Evolutionary conservation across 2,329 filamentous ascomycete genomes (phyloP), one percentile per base, ranked within the genome.

Genomic region (Colletotrichum sp.): DNA sequence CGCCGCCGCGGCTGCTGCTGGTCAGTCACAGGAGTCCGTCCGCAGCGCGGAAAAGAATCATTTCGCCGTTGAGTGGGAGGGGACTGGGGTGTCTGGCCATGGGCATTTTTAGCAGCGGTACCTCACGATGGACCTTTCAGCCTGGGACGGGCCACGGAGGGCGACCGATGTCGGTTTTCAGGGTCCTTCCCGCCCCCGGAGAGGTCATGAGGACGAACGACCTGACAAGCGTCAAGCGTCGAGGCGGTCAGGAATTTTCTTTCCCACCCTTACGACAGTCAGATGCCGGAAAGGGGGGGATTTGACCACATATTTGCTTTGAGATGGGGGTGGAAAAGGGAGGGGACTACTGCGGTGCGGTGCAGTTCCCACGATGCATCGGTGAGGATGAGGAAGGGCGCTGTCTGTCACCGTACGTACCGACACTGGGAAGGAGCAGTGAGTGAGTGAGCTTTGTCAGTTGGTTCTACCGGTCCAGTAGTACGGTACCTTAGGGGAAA

Each of bases 221-320:
- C 49, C 64, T 74, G 74, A 74, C 74, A 76, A 74, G 71, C 70
- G 9, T 9, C 57, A 49, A 74, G 71, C 70, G 9, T 9, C 44
- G 59, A 74, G 71, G 74, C 74, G 74, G 74, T 76, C 74, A 65
- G 74, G 70, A 65, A 69, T 62, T 69, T 64, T 32, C 39, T n/a
- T 44, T 32, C 55, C 30, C 57, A 57, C 65, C 72, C 71, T 65
- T 74, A 49, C 69, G 44, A 76, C 71, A 65, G 52, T 65, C 30
- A 62, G 64, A 72, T 55, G 57, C 62, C 69, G 49, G 30, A 30
- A 67, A 26, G 28, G 32, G 67, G 44, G 30, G 44, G 63, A 30
- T 67, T 57, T 57, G 39, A 64, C 34, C 30, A 49, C 13, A 21
- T 55, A 57, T 32, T 26, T 26, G 16, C 0, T 34, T 18, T n/a